Evolutionary conservation across 148 eudicot species (phyloP).

Genomic region (Silene uniflora): DNA sequence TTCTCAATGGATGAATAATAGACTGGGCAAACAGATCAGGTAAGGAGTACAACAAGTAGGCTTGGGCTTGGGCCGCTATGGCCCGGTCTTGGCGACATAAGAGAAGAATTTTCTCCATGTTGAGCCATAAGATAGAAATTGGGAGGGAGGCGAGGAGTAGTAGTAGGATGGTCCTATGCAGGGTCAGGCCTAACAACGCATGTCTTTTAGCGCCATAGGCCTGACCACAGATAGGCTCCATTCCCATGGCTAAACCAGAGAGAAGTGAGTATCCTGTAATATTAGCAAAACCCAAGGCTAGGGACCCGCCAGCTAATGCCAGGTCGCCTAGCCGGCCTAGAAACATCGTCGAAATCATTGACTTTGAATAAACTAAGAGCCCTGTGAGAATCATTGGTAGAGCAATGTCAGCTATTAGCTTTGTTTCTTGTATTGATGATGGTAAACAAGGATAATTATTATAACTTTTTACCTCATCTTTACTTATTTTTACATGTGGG

Average conservation of each 20-base stretch:
- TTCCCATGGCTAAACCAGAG: conserved; percentile 56
- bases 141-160: conserved; percentile 42
- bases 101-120: conserved; percentile 39
- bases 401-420: conserved; percentile 31
- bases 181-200: conserved; percentile 33
- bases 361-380: conserved; percentile 45
- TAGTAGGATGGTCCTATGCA: conserved; percentile 40
- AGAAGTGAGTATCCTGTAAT: conserved; percentile 53
- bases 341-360: conserved; percentile 49
- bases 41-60: conserved; percentile 37
- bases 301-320: conserved; percentile 56
- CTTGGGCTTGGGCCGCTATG: conserved; percentile 40
- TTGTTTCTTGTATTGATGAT: conserved; percentile 23
- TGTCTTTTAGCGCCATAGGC: conserved; percentile 49
- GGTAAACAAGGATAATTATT: neutral
- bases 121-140: conserved; percentile 46
- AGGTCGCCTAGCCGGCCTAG: conserved; percentile 53
- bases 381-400: conserved; percentile 47
- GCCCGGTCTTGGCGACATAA: conserved; percentile 38
- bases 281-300: conserved; percentile 53
- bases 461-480: neutral
- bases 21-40: conserved; percentile 52
- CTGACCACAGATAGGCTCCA: conserved; percentile 72
- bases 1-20: conserved; percentile 45
- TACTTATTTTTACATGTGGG: neutral